A percentile compares a stretch with the other conserved stretches of the same genome.
These are phyloP conservation scores for Vaccinium macrocarpon DNA, from an alignment of 148 eudicot genomes.

Conservation along the genomic window DNA sequence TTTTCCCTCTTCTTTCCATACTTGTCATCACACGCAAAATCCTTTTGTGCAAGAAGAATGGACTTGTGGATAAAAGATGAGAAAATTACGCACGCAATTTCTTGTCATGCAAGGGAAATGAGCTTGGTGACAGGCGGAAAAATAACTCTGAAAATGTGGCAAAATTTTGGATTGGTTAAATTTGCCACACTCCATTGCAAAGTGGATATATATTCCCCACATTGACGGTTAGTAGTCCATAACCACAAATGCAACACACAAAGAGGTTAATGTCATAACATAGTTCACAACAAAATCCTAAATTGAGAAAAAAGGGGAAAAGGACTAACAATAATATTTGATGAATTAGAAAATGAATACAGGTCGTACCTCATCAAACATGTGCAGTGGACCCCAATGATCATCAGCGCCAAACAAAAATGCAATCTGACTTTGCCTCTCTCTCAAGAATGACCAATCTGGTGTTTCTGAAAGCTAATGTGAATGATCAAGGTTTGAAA, in stretches of 20 bases:
- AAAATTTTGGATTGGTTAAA: neutral
- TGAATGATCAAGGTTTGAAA: conserved; percentile 14
- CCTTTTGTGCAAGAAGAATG: too few relatives aligned
- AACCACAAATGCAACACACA: neutral
- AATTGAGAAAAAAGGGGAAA: neutral
- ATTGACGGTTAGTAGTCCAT: too few relatives aligned
- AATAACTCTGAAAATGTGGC: neutral
- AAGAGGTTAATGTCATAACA: neutral
- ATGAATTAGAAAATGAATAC: neutral
- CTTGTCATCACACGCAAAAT: too few relatives aligned
- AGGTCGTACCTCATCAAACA: conserved; percentile 70
- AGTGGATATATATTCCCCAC: neutral
- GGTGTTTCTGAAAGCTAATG: conserved; percentile 67
- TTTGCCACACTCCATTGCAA: neutral
- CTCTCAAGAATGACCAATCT: conserved; percentile 75
- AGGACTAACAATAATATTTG: neutral
- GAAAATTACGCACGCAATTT: neutral
- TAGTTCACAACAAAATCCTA: neutral
- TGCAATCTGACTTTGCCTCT: conserved; percentile 54
- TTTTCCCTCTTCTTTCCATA: too few relatives aligned
- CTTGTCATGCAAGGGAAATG: conserved; percentile 1
- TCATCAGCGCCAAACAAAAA: conserved; percentile 75
- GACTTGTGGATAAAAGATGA: neutral
- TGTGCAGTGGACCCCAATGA: conserved; percentile 87
- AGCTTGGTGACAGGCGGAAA: neutral